A percentile compares a stretch with the other conserved stretches of the same genome.
Evolutionary conservation across 176 grass and related monocot species (phyloP).

Genomic region (maize (Zea mays)): DNA sequence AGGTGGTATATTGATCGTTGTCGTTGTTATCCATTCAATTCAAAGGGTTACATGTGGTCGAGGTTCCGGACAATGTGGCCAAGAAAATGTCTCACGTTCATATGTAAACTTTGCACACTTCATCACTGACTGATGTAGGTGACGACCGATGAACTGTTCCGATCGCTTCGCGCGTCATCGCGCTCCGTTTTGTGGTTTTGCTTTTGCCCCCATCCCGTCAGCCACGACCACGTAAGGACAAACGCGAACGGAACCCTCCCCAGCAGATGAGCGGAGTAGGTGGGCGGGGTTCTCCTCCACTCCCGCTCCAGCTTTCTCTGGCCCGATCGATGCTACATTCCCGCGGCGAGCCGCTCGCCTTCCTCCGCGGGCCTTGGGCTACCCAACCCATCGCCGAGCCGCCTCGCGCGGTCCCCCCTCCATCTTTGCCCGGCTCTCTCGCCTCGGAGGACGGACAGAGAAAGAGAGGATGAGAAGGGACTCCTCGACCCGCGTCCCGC

Average conservation of each 20-base stretch:
- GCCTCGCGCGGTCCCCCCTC: not conserved
- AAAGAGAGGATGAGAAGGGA: not conserved
- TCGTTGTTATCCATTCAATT: too few species aligned
- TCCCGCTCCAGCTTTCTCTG: slow-evolving; percentile 14
- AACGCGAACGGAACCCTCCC: not conserved
- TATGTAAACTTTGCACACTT: too few species aligned
- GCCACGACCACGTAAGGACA: not conserved
- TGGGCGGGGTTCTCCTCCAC: not conserved
- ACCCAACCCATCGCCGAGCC: not conserved
- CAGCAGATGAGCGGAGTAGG: slow-evolving; percentile 8
- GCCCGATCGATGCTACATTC: slow-evolving; percentile 37
- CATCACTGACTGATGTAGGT: too few species aligned
- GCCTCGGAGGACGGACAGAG: not conserved
- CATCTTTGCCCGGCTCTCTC: not conserved
- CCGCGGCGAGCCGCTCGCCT: not conserved
- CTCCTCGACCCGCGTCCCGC: not conserved
- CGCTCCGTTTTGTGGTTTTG: too few species aligned
- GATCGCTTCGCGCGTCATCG: too few species aligned
- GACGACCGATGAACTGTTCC: slow-evolving; percentile 2
- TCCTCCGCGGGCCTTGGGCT: not conserved
- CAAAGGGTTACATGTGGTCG: too few species aligned
- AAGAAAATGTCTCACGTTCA: too few species aligned
- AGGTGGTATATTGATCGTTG: too few species aligned
- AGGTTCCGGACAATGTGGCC: too few species aligned
- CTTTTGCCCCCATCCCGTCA: not conserved